Base-by-base conservation (phyloP, 768 basidiomycete species). In the Suillus brevipes region DNA sequence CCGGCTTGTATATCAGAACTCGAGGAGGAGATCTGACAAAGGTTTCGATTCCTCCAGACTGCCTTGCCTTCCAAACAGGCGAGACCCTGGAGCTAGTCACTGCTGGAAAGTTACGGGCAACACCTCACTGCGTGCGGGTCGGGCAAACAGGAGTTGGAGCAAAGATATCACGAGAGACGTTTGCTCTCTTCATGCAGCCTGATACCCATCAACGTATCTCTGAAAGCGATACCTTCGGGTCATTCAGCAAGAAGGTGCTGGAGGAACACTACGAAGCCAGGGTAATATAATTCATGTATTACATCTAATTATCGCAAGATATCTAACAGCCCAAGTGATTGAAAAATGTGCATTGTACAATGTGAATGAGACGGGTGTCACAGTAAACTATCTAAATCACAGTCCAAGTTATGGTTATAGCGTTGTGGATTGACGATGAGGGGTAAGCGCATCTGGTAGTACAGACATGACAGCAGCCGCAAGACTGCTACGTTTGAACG, bases 1-100 rank as follows among this genome's bases (percentile, higher is more conserved):
- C 95, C 3, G 97, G 97, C 0, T 83, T 99, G 18, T 97, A 95
- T 78, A 97, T 99, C 70, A 88, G 88, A 55, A 94, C 92, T 25
- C 87, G 96, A 40, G 89, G 89, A 4, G 89, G 91, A 2, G 80
- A 87, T 28, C 75, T 96, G 34, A 87, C 86, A 16, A 95, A 94
- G 75, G 94, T 97, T 20, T 83, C 87, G 2, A 97, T 99, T 67
- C 97, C 97, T 5, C 72, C 79, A 20, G 86, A 92, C 72, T 93
- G 90, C 71, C 78, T 97, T 60, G 97, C 96, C 4, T 98, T 99
- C 77, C 97, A 99, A 76, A 99, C 95, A 0, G 97, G 97, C 7
- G 95, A 99, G 78, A 94, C 97, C 10, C 85, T 99, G 25, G 89
- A 97, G 75, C 81, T 98, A 28, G 89, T 96, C 28, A 98, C 97